Conservation (phyloP, 2,329 filamentous ascomycete genomes). For the Echinosphaeria canescens region DNA sequence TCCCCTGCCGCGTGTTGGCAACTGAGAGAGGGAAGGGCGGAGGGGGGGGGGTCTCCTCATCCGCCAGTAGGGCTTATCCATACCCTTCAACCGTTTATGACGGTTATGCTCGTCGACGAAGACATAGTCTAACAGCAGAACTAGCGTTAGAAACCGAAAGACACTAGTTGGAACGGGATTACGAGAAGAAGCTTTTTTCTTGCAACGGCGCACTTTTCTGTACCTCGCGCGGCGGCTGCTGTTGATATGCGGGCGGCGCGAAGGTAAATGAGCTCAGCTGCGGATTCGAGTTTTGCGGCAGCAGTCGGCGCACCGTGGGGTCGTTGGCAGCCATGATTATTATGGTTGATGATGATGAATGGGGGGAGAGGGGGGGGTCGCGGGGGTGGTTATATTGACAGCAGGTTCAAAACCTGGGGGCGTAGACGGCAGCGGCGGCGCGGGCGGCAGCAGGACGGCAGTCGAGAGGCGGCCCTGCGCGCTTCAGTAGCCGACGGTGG, state of each 20-base stretch:
- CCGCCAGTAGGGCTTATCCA: constrained; percentile 5
- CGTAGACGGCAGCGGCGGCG: no score
- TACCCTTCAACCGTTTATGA: constrained; percentile 91
- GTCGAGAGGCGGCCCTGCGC: no score
- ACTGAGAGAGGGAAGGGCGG: no score
- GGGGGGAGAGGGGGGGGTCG: no score
- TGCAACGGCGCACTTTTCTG: constrained; percentile 66
- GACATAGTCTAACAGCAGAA: constrained; percentile 98
- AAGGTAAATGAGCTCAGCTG: constrained; percentile 62
- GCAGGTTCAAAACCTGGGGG: no score
- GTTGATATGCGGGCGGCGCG: constrained; percentile 34
- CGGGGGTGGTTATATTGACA: no score
- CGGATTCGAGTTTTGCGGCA: constrained; percentile 44
- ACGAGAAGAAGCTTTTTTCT: no score
- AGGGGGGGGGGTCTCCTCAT: not conserved
- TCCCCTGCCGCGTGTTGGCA: no score
- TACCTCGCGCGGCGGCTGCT: constrained; percentile 46
- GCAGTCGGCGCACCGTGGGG: constrained; percentile 33
- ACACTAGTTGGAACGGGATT: constrained; percentile 1
- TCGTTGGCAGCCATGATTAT: no score
- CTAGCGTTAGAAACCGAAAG: no score
- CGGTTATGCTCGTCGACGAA: constrained; percentile 98
- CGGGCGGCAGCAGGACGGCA: no score
- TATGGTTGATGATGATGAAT: constrained; percentile 16
- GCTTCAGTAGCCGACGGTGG: no score